phyloP scores from a whole-genome alignment of 1,139 yeast genomes.

The Magnusiomyces ingens region DNA sequence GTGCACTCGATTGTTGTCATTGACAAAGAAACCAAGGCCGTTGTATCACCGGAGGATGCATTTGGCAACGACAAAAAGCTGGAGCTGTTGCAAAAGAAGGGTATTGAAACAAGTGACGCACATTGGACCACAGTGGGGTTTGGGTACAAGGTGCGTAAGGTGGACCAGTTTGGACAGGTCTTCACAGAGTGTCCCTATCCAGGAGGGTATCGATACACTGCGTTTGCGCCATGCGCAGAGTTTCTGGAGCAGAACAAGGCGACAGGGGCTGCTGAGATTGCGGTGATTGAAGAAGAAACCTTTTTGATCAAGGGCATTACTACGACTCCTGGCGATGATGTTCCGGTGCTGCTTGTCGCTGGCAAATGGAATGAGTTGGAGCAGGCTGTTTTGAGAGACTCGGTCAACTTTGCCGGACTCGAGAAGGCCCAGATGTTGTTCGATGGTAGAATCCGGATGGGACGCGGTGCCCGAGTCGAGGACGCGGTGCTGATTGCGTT shows the following conservation, averaged over 20 bases:
- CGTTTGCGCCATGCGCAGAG: conserved; percentile 63
- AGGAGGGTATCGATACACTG: conserved; percentile 64
- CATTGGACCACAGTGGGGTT: conserved; percentile 32
- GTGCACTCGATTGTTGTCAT: conserved; percentile 77
- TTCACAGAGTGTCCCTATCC: conserved; percentile 64
- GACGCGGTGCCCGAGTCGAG: conserved; percentile 56
- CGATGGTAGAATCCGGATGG: conserved; percentile 54
- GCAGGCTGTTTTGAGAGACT: conserved; percentile 45
- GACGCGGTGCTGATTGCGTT: conserved; percentile 64
- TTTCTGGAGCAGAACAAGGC: conserved; percentile 15
- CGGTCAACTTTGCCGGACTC: conserved; percentile 45
- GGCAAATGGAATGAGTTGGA: conserved; percentile 59
- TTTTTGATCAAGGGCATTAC: conserved; percentile 18
- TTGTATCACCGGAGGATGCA: conserved; percentile 68
- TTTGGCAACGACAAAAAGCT: conserved; percentile 42
- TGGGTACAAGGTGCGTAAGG: conserved; percentile 72
- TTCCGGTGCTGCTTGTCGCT: conserved; percentile 46
- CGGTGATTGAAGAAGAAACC: conserved; percentile 13
- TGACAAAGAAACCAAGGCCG: conserved; percentile 51
- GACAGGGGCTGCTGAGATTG: conserved; percentile 7
- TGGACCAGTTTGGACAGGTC: conserved; percentile 51
- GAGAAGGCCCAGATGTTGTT: conserved; percentile 54
- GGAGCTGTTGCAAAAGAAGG: conserved; percentile 3
- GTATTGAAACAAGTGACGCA: conserved; percentile 19
- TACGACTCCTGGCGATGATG: conserved; percentile 25